Base-by-base conservation (phyloP, 2,329 filamentous ascomycete genomes). In the Colletotrichum spaethianum region DNA sequence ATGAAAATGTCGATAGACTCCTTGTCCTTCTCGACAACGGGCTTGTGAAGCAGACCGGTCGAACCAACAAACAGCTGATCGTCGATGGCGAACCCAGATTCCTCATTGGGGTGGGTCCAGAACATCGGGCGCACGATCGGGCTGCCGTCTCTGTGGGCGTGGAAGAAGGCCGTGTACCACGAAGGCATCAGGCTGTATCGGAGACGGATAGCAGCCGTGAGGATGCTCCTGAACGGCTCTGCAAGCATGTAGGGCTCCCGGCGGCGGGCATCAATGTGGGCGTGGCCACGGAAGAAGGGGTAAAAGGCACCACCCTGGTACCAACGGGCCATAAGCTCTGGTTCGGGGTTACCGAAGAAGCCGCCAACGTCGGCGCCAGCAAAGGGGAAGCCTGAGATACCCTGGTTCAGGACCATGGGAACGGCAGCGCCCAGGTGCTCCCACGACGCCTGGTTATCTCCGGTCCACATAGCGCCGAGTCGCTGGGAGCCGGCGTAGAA, bases 241-340 rank as follows among this genome's bases (percentile, higher is more conserved):
- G 93, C 93, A 14, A 92, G 87, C 70, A 98, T 86, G 80, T 98
- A 99, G 3, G 96, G 96, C 84, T 99, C 96, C 63, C 96, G 93
- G 33, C 96, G 93, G 56, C 96, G 94, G 48, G 96, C 93, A 79
- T 99, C 96, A 73, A 98, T 98, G 82, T 99, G 96, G 8, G 96
- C 96, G 80, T 99, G 96, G 1, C 91, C 96, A 73, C 96, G 94
- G 93, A 98, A 97, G 86, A 98, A 99, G 9, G 96, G 96, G 81
- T 98, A 98, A 87, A 97, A 99, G 67, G 94, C 94, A 74, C 96
- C 96, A 42, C 95, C 91, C 83, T 99, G 96, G 83, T 98, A 99
- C 96, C 96, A 99, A 48, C 96, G 92, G 14, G 94, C 93, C 76
- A 97, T 88, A 28, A 99, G 89, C 72, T 99, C 96, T 79, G 95